Conservation (phyloP, 192 early-diverging fungal species). For the Backusella tuberculispora region DNA sequence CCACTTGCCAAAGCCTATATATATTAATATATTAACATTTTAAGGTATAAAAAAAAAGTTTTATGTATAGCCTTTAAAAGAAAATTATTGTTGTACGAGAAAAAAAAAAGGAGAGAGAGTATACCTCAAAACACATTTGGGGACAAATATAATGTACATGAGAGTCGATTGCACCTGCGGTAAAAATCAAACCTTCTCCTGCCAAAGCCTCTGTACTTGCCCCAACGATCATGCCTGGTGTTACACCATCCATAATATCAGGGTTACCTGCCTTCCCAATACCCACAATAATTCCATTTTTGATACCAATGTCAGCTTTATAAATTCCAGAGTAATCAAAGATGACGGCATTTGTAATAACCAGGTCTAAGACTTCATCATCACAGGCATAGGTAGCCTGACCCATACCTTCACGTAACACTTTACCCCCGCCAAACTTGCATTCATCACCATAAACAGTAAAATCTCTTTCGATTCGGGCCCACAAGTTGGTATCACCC, state of each 20-base stretch:
- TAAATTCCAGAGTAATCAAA: slow-evolving; percentile 93
- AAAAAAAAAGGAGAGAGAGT: slow-evolving; percentile 31
- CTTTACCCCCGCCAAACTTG: slow-evolving; percentile 95
- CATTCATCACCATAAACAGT: slow-evolving; percentile 95
- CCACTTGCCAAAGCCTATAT: slow-evolving; percentile 71
- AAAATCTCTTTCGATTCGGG: slow-evolving; percentile 87
- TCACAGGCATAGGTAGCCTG: slow-evolving; percentile 68
- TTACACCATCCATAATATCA: slow-evolving; percentile 91
- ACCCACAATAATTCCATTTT: slow-evolving; percentile 78
- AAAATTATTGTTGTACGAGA: slow-evolving; percentile 1
- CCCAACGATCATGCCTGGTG: slow-evolving; percentile 88
- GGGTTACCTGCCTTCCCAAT: slow-evolving; percentile 98
- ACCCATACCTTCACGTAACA: slow-evolving; percentile 94
- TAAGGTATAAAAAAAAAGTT: slow-evolving; percentile 22
- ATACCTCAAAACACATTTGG: slow-evolving; percentile 78
- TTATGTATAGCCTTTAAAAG: slow-evolving; percentile 4
- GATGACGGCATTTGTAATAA: slow-evolving; percentile 93
- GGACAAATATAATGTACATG: slow-evolving; percentile 97
- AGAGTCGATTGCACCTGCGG: slow-evolving; percentile 90
- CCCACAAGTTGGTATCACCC: slow-evolving; percentile 81
- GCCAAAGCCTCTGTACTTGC: slow-evolving; percentile 88
- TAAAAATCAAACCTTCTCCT: slow-evolving; percentile 89
- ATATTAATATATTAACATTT: slow-evolving; percentile 33
- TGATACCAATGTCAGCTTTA: slow-evolving; percentile 97
- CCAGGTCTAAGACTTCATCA: slow-evolving; percentile 81